phyloP scores from a whole-genome alignment of 805 yeast species.

The Wickerhamomyces tratensis region DNA sequence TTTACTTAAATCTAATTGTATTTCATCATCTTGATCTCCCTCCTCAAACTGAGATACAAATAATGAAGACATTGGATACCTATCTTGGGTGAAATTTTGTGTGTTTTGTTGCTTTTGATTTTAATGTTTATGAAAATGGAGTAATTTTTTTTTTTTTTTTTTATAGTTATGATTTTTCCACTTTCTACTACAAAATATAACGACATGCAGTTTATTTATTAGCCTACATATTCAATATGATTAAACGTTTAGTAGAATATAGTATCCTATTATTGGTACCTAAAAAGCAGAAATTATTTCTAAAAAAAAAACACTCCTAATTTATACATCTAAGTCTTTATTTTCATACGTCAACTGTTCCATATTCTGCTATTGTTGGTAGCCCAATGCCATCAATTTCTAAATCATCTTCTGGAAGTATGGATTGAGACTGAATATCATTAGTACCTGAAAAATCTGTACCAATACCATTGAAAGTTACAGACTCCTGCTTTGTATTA shows the following conservation, averaged over 20 bases:
- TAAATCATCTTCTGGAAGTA: constrained; percentile 34
- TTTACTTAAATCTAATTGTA: constrained; percentile 5
- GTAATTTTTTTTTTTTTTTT: too few species aligned
- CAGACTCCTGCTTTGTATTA: constrained; percentile 7
- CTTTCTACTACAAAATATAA: too few species aligned
- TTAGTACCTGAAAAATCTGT: too few species aligned
- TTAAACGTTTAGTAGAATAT: too few species aligned
- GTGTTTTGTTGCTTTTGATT: not conserved
- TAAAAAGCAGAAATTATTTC: too few species aligned
- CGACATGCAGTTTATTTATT: too few species aligned
- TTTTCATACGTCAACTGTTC: constrained; percentile 26
- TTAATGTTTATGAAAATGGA: too few species aligned
- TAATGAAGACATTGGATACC: constrained; percentile 12
- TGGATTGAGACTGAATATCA: too few species aligned
- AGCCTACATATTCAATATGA: too few species aligned
- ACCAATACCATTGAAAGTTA: too few species aligned
- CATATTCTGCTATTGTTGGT: constrained; percentile 28
- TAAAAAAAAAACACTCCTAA: constrained; percentile 3
- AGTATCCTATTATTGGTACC: too few species aligned
- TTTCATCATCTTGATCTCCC: constrained; percentile 17
- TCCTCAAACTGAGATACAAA: constrained; percentile 27
- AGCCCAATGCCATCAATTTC: constrained; percentile 34
- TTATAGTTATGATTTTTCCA: too few species aligned
- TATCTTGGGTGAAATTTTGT: not conserved
- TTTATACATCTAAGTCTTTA: constrained; percentile 19